Evolutionary conservation across 1,284 basidiomycete genomes (phyloP).

Genomic region (Pascua guehoae): DNA sequence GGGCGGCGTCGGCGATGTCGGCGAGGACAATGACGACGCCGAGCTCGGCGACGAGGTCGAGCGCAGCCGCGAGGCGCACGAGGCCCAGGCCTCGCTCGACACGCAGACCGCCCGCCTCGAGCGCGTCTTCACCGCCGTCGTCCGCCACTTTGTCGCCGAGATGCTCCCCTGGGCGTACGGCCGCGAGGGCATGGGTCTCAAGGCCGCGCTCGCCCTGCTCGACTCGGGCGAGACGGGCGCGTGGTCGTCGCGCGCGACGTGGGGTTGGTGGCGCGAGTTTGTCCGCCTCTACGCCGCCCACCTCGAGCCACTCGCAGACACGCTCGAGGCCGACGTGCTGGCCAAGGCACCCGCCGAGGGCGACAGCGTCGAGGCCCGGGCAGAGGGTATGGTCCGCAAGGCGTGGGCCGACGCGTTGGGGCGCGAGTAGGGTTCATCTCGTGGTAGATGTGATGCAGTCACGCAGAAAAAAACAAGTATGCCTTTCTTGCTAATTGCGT

Average conservation of each 20-base stretch:
- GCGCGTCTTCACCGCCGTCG: constrained; percentile 30
- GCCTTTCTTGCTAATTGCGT: too few species aligned
- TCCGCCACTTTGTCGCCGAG: constrained; percentile 31
- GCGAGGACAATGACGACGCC: constrained; percentile 26
- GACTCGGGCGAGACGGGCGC: constrained; percentile 36
- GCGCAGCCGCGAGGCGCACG: constrained; percentile 35
- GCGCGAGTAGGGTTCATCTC: constrained; percentile 7
- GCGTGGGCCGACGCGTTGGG: constrained; percentile 27
- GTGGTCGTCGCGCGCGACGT: constrained; percentile 39
- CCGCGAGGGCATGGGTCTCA: constrained; percentile 27
- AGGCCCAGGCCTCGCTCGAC: constrained; percentile 40
- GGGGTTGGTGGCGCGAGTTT: constrained; percentile 47
- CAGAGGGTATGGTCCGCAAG: constrained; percentile 29
- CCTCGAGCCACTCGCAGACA: constrained; percentile 25
- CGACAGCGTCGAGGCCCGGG: constrained; percentile 24
- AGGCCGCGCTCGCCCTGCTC: constrained; percentile 33
- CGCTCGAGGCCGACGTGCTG: constrained; percentile 25
- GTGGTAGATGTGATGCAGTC: too few species aligned
- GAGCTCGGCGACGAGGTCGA: constrained; percentile 23
- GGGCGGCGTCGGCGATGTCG: constrained; percentile 26
- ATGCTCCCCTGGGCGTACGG: constrained; percentile 33
- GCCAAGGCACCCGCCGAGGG: constrained; percentile 3
- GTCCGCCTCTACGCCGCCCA: constrained; percentile 34
- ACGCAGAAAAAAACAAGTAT: too few species aligned
- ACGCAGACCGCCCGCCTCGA: constrained; percentile 37